Conservation (phyloP, 306 rosid genomes). For the Calophaca sinica region DNA sequence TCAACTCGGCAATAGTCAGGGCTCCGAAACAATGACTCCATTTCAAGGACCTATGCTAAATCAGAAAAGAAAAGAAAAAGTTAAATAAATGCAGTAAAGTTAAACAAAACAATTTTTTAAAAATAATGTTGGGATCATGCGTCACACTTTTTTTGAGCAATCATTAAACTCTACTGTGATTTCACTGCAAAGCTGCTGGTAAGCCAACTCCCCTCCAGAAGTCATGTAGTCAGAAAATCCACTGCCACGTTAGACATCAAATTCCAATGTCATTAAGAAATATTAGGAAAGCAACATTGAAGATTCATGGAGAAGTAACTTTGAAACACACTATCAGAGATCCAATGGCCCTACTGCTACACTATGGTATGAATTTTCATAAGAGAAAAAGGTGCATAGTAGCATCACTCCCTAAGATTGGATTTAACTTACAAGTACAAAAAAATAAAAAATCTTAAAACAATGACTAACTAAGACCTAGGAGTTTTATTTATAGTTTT, state of each 20-base stretch:
- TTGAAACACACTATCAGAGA: neutral
- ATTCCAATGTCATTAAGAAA: conserved; percentile 10
- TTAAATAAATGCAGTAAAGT: conserved; percentile 46
- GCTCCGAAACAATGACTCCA: conserved; percentile 68
- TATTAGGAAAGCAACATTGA: neutral
- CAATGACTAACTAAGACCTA: neutral
- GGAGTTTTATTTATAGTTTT: neutral
- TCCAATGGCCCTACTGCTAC: neutral
- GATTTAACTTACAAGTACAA: neutral
- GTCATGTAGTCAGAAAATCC: conserved; percentile 77
- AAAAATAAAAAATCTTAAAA: neutral
- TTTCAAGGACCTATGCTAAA: conserved; percentile 69
- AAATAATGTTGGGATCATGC: conserved; percentile 34
- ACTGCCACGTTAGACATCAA: conserved; percentile 54
- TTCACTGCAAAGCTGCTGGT: conserved; percentile 81
- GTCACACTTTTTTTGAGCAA: conserved; percentile 76
- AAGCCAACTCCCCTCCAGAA: conserved; percentile 71
- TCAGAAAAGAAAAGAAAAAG: conserved; percentile 30
- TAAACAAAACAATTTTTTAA: neutral
- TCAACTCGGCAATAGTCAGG: conserved; percentile 68
- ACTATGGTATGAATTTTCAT: neutral
- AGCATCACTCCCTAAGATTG: neutral
- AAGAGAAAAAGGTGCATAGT: neutral
- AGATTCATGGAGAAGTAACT: neutral
- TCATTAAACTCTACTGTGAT: conserved; percentile 80